Conservation (phyloP, 164 flowering plant genomes). For the Saururus chinensis region DNA sequence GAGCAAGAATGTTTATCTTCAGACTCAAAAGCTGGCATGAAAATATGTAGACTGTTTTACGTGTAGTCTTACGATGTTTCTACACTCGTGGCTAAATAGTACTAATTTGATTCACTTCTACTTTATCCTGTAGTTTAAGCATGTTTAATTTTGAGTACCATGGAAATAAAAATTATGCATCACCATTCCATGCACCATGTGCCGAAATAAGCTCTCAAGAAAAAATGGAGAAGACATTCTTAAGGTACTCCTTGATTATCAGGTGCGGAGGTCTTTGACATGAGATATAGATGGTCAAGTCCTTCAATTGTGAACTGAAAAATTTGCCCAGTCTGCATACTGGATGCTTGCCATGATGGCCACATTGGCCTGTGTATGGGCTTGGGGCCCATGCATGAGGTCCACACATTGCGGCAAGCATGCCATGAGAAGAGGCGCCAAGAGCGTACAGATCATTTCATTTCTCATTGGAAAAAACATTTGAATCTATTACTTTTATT, state of each 20-base stretch:
- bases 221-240: slow-evolving; percentile 95
- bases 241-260: slow-evolving; percentile 41
- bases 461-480: too few species aligned
- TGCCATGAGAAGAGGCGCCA: too few species aligned
- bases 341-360: too few species aligned
- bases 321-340: too few species aligned
- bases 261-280: neutral
- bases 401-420: too few species aligned
- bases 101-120: too few species aligned
- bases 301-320: neutral
- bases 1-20: too few species aligned
- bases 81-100: neutral
- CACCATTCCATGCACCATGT: slow-evolving; percentile 48
- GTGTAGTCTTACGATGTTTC: neutral
- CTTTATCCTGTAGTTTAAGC: slow-evolving; percentile 52
- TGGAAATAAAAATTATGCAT: slow-evolving; percentile 82
- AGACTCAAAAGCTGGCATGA: too few species aligned
- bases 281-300: neutral
- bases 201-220: slow-evolving; percentile 83
- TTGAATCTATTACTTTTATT: too few species aligned
- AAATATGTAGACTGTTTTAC: neutral
- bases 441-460: too few species aligned
- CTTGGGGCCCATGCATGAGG: too few species aligned
- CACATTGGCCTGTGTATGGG: too few species aligned
- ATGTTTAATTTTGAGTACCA: slow-evolving; percentile 68